Base-by-base conservation (phyloP, 805 yeast genomes). In the Kazachstania viticola region DNA sequence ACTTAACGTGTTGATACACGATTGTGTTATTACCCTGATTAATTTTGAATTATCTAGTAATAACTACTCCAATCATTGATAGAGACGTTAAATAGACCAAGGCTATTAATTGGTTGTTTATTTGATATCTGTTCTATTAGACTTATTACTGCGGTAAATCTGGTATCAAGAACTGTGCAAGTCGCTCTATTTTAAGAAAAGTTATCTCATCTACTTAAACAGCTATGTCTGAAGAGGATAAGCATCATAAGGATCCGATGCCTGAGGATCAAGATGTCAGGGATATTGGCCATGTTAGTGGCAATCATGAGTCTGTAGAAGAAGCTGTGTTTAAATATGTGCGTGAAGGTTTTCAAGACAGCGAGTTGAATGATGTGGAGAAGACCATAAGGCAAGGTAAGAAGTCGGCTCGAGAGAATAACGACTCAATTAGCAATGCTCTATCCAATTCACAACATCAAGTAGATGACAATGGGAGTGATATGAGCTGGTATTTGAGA, bases 311-410 rank as follows among this genome's bases (percentile, higher is more conserved):
- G 24, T 59, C 66, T 35, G 91, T 79, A 3, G 91, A 79, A 45
- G 91, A 80, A 13, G 91, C 85, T 0, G 85, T 80, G 13, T 65
- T 79, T 71, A 67, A 71, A 34, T 71, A 71, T 42, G 88, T 79
- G 11, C 83, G 79, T 14, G 79, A 77, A 5, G 68, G 75, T 1
- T 53, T 77, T 26, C 71, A 63, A 13, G 51, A 41, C 27, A 55
- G 41, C 22, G 33, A 31, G 17, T 14, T 25, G 13, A 21, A 25
- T 13, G 13, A 17, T 14, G 9, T 25, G 14, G 32, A 48, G 22
- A 36, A 30, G 23, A 9, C 15, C 4, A 11, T 21, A n/a, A 5
- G 25, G 6, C 17, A 34, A 17, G 17, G 15, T 13, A 28, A 32
- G 12, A 21, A 29, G 9, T 23, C 39, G 19, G 49, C 42, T 4